Conservation (phyloP, 139 green algal species). For the Micromonas commoda region DNA sequence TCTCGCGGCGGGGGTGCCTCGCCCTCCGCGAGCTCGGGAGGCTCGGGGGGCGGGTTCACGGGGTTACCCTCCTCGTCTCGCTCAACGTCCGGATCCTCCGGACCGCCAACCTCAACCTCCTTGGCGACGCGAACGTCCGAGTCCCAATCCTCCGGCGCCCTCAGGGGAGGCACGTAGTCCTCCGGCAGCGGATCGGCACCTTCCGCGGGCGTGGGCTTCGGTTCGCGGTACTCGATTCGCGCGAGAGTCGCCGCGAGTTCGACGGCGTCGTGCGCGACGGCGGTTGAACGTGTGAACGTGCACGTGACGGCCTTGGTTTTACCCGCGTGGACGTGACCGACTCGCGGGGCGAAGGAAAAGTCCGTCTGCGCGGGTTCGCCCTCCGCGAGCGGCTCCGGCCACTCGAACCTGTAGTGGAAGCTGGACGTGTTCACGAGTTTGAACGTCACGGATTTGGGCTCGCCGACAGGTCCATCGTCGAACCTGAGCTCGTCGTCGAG, state of each 20-base stretch:
- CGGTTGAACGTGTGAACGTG: slow-evolving; percentile 44
- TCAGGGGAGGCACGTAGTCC: too few relatives aligned
- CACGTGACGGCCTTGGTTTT: slow-evolving; percentile 51
- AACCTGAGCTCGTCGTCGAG: slow-evolving; percentile 54
- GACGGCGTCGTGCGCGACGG: slow-evolving; percentile 25
- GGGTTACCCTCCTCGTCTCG: neutral
- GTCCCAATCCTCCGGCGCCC: too few relatives aligned
- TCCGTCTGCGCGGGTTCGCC: slow-evolving; percentile 9
- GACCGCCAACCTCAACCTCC: too few relatives aligned
- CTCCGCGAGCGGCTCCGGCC: slow-evolving; percentile 38
- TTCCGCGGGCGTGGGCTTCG: slow-evolving; percentile 4
- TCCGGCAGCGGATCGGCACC: neutral
- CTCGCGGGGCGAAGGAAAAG: slow-evolving; percentile 50
- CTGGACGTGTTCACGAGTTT: slow-evolving; percentile 34
- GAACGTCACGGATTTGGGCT: slow-evolving; percentile 38
- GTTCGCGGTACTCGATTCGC: slow-evolving; percentile 26
- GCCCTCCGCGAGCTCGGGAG: neutral
- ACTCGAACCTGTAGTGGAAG: slow-evolving; percentile 48
- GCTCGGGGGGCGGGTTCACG: neutral
- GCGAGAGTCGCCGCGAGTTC: slow-evolving; percentile 17
- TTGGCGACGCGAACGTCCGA: too few relatives aligned
- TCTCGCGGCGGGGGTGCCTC: neutral
- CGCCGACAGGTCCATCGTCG: slow-evolving; percentile 47
- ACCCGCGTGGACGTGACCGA: slow-evolving; percentile 57
- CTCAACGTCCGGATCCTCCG: too few relatives aligned